Evolutionary conservation across 768 basidiomycete genomes (phyloP), one percentile per base, ranked within the genome.

Genomic region (Daedaleopsis sinensis): DNA sequence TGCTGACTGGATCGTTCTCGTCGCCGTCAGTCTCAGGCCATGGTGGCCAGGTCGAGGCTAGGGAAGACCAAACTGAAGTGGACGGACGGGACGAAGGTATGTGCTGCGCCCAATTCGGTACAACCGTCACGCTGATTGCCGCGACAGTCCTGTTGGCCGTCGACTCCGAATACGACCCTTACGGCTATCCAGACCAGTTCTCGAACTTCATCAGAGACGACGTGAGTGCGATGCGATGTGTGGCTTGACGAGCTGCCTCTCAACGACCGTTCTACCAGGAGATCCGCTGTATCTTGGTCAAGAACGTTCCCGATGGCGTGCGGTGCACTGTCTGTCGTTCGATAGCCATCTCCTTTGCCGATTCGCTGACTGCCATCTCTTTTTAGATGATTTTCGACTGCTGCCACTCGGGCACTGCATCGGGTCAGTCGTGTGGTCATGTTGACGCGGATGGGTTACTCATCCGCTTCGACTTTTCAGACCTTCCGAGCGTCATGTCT

Each of bases 81-180:
- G 84, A 86, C 62, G 79, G 81, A 5, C 69, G 76, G 59, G 83
- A 86, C 52, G 84, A 86, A 73, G 79, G 84, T 84, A 42, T 21
- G 23, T 18, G 74, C 18, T 19, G 7, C 16, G 36, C 36, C 23
- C 37, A 7, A 32, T 12, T 52, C 27, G 21, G 15, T 9, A 15
- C 24, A 36, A n/a, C 5, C 5, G 36, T 16, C 27, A n/a, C 2
- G 35, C 32, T 52, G 12, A 52, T 37, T 21, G 6, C 18, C 35
- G 4, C 51, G 19, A n/a, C 51, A 69, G 70, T 66, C 13, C 63
- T 71, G 1, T 67, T 63, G 58, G 63, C 68, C 1, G 37, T 61
- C 11, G 68, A 71, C 55, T 32, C 51, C 18, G 15, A 24, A 7
- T 37, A 67, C 38, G 37, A 36, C 11, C 21, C 49, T 46, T 15